Conservation (phyloP, 768 basidiomycete genomes). For the Psilocybe cyanescens region DNA sequence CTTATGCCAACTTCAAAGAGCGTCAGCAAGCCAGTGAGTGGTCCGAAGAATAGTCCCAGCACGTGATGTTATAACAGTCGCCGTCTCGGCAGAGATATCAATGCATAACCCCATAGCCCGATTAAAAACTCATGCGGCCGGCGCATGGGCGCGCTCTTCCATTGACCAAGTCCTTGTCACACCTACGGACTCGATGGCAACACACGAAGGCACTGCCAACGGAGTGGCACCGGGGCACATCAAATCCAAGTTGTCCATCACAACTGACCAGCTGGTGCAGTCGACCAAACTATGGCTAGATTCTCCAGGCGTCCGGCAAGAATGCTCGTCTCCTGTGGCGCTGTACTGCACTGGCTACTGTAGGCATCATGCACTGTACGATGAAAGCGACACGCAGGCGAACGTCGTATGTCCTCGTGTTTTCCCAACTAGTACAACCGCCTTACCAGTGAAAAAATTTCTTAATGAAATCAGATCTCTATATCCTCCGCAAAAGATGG, state of each 20-base stretch:
- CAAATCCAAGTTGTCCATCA: conserved; percentile 14
- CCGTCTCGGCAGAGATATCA: conserved; percentile 11
- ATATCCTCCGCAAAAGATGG: conserved; percentile 40
- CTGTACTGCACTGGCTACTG: conserved; percentile 35
- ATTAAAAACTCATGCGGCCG: background rate
- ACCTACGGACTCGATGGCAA: background rate
- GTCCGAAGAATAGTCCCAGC: background rate
- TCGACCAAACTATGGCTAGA: conserved; percentile 11
- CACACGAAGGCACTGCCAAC: background rate
- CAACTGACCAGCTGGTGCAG: conserved; percentile 13
- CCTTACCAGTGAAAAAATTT: background rate
- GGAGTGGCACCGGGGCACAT: background rate
- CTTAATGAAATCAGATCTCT: conserved; percentile 30
- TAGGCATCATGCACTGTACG: conserved; percentile 8
- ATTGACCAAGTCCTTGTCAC: conserved; percentile 17
- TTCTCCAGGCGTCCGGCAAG: conserved; percentile 19
- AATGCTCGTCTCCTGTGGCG: conserved; percentile 33
- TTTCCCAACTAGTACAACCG: no score
- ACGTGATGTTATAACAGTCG: background rate
- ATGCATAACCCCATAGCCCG: conserved; percentile 4
- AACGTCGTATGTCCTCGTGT: conserved; percentile 32
- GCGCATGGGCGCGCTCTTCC: conserved; percentile 16
- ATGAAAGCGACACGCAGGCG: conserved; percentile 13
- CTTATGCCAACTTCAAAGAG: background rate
- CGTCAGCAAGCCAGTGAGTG: conserved; percentile 18